A percentile compares a stretch with the other conserved stretches of the same genome.
Evolutionary conservation across 495 filamentous ascomycete genomes (phyloP).

Genomic region (Penicillium psychrofluorescens): DNA sequence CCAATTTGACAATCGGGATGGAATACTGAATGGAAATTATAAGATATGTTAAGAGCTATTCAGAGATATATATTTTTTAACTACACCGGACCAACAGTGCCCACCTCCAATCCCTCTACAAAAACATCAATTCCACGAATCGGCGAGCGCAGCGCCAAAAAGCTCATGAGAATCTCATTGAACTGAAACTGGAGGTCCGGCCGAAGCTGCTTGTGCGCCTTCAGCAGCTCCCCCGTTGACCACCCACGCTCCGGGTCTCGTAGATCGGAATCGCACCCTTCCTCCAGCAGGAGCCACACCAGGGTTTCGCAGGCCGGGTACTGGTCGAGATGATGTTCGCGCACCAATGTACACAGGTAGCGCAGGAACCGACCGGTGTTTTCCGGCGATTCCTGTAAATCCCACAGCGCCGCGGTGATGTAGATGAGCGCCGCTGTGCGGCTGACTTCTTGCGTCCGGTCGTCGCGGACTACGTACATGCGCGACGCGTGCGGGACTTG

Average conservation of each 20-base stretch:
- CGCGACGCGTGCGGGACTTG: slow-evolving; percentile 31
- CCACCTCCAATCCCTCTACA: slow-evolving; percentile 18
- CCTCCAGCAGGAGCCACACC: slow-evolving; percentile 35
- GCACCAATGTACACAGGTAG: slow-evolving; percentile 18
- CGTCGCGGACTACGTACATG: slow-evolving; percentile 30
- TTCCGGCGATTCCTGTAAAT: slow-evolving; percentile 23
- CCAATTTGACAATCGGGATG: neutral
- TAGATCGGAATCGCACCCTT: slow-evolving; percentile 29
- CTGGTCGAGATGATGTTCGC: slow-evolving; percentile 28
- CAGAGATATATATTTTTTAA: too few relatives aligned
- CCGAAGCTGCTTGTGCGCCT: slow-evolving; percentile 29
- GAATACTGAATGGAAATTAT: neutral
- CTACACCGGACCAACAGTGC: too few relatives aligned
- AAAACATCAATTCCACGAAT: slow-evolving; percentile 29
- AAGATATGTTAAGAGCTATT: too few relatives aligned
- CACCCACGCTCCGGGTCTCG: slow-evolving; percentile 32
- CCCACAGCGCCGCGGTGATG: slow-evolving; percentile 33
- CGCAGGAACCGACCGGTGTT: slow-evolving; percentile 30
- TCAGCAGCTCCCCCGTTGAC: slow-evolving; percentile 31
- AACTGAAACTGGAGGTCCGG: slow-evolving; percentile 36
- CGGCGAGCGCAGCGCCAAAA: slow-evolving; percentile 25
- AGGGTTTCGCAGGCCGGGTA: slow-evolving; percentile 37
- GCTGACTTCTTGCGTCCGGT: slow-evolving; percentile 30
- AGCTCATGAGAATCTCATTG: slow-evolving; percentile 37
- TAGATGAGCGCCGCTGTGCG: slow-evolving; percentile 36